These are phyloP conservation scores for Urostyla sp. DNA, from an alignment of 73 alveolate species.

Conservation along the genomic window DNA sequence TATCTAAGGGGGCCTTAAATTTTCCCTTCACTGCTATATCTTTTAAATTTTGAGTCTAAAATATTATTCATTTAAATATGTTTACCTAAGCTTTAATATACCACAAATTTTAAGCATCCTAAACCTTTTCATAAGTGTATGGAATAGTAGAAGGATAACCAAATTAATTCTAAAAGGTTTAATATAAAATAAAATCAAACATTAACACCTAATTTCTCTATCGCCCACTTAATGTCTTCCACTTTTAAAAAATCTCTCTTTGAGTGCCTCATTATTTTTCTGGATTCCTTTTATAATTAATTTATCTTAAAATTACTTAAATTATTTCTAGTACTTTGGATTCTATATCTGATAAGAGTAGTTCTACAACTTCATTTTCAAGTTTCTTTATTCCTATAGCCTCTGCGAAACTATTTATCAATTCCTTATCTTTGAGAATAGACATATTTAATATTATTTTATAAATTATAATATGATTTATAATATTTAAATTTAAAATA, in stretches of 20 bases:
- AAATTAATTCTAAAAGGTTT: constrained; percentile 28
- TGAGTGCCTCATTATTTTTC: constrained; percentile 64
- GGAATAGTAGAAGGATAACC: constrained; percentile 63
- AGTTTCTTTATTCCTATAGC: constrained; percentile 41
- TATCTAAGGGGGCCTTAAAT: constrained; percentile 35
- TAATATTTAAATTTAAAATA: neutral
- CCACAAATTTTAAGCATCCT: constrained; percentile 33
- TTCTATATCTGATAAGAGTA: constrained; percentile 53
- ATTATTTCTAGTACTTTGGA: constrained; percentile 48
- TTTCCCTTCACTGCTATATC: constrained; percentile 33
- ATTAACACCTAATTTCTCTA: constrained; percentile 43
- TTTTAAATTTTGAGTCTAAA: constrained; percentile 31
- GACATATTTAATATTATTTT: constrained; percentile 49
- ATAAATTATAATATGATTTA: neutral
- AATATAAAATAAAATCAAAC: constrained; percentile 1
- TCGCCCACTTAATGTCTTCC: constrained; percentile 54
- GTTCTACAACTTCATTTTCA: constrained; percentile 44
- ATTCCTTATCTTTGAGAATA: constrained; percentile 31
- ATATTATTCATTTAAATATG: neutral
- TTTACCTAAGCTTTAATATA: constrained; percentile 38
- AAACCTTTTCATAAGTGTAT: constrained; percentile 47
- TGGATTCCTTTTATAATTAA: constrained; percentile 26
- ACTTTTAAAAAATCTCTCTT: constrained; percentile 46
- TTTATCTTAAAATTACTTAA: neutral
- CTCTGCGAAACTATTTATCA: constrained; percentile 49